A percentile compares a stretch with the other conserved stretches of the same genome.
These are phyloP conservation scores for Scedosporium boydii DNA, from an alignment of 2,329 filamentous ascomycete species.

Conservation along the genomic window DNA sequence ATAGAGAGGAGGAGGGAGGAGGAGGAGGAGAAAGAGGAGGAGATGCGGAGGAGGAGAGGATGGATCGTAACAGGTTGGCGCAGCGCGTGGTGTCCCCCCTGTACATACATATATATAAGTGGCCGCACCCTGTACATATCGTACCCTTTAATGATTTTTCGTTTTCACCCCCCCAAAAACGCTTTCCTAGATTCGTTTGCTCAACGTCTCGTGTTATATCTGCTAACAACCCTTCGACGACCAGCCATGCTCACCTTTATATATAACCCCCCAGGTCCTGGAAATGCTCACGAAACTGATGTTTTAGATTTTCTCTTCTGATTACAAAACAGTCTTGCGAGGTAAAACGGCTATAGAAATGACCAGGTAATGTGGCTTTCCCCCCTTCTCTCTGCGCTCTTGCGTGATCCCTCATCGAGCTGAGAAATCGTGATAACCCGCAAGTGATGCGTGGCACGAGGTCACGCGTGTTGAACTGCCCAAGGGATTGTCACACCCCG, in stretches of 20 bases:
- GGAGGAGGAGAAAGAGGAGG: neutral
- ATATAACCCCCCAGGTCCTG: neutral
- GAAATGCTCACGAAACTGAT: neutral
- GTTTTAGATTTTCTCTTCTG: neutral
- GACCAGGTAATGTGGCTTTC: neutral
- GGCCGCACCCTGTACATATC: neutral
- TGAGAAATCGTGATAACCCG: neutral
- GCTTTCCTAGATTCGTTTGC: neutral
- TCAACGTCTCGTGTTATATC: neutral
- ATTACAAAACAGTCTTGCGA: neutral
- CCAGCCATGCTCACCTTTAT: neutral
- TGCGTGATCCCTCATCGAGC: neutral
- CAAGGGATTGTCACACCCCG: neutral
- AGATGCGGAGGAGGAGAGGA: neutral
- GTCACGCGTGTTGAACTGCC: neutral
- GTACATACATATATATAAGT: constrained; percentile 2
- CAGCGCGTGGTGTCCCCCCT: neutral
- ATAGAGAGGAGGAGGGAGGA: neutral
- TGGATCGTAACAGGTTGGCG: neutral
- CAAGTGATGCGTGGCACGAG: neutral
- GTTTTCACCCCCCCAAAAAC: neutral
- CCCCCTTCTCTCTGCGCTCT: neutral
- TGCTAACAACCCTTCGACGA: neutral
- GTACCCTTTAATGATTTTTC: neutral
- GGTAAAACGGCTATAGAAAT: neutral